Evolutionary conservation across 805 yeast genomes (phyloP), one percentile per base, ranked within the genome.

Genomic region (Pichia rugopelliculosa): DNA sequence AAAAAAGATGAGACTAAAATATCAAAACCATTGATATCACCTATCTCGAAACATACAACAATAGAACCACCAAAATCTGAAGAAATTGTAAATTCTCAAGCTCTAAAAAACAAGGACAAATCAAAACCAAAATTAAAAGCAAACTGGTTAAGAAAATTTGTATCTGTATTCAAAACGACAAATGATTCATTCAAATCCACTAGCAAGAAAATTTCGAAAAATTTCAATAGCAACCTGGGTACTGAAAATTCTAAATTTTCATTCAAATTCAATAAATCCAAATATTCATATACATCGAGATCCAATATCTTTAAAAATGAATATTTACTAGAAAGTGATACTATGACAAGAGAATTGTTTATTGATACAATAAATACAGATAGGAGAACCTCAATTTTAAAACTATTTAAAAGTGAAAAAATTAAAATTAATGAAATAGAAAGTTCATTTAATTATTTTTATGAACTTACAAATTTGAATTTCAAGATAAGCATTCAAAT

Each of bases 121-220:
- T n/a, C n/a, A 34, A 24, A 17, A 23, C 27, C 3, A 37, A 49
- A 25, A 49, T 15, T n/a, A 5, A 27, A 53, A 43, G 57, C 60
- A 6, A 58, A 49, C 27, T 59, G 62, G 62, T 50, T 59, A 15
- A 50, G 44, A 22, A 49, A 59, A 36, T 27, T 59, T 10, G 50
- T 56, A 12, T 44, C 51, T 15, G 45, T 45, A 12, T 48, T 47
- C 33, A 36, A 17, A 10, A 39, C 26, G 13, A 26, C 26, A 1
- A 38, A 38, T 24, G 21, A 23, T n/a, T 17, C n/a, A 38, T 15
- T 22, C 6, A 38, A 23, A 22, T 23, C 17, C 23, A 20, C 27
- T 23, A 23, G 21, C 2, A 22, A 26, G 24, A 40, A 18, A 26
- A 17, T 21, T 20, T 26, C 25, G 6, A 27, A 15, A 8, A 25